Evolutionary conservation across 1,284 basidiomycete genomes (phyloP).

Genomic region (Ganoderma meredithae): DNA sequence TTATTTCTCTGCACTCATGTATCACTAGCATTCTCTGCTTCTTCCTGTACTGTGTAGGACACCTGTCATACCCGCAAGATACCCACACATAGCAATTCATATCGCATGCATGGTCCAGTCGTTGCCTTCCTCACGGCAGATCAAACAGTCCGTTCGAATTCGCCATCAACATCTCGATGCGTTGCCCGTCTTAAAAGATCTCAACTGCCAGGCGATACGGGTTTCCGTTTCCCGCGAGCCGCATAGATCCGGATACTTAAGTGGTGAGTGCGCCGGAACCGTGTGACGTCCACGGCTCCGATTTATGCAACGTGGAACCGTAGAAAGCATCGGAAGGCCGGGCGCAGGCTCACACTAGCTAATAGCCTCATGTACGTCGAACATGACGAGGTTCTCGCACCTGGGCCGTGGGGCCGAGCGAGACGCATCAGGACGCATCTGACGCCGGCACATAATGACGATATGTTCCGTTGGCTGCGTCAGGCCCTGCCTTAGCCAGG

Average conservation of each 20-base stretch:
- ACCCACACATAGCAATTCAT: background rate
- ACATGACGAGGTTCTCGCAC: conserved; percentile 6
- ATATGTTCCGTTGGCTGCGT: background rate
- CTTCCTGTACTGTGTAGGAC: background rate
- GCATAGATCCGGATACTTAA: too few relatives aligned
- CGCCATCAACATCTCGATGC: too few relatives aligned
- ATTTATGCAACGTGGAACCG: background rate
- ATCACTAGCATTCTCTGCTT: conserved; percentile 1
- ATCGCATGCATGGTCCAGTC: background rate
- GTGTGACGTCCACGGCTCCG: background rate
- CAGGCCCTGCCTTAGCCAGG: conserved; percentile 5
- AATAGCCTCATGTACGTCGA: conserved; percentile 5
- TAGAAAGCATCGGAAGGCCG: background rate
- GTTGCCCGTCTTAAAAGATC: background rate
- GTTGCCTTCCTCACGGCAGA: background rate
- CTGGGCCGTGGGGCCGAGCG: background rate
- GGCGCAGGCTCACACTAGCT: background rate
- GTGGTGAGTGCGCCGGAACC: background rate
- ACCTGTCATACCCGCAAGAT: background rate
- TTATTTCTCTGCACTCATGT: background rate
- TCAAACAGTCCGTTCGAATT: background rate
- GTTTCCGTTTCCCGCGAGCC: too few relatives aligned
- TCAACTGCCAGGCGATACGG: background rate
- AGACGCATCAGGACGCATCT: background rate
- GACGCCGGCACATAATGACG: background rate